Base-by-base conservation (phyloP, 2,329 filamentous ascomycete genomes). In the Tetracladium maxilliforme region DNA sequence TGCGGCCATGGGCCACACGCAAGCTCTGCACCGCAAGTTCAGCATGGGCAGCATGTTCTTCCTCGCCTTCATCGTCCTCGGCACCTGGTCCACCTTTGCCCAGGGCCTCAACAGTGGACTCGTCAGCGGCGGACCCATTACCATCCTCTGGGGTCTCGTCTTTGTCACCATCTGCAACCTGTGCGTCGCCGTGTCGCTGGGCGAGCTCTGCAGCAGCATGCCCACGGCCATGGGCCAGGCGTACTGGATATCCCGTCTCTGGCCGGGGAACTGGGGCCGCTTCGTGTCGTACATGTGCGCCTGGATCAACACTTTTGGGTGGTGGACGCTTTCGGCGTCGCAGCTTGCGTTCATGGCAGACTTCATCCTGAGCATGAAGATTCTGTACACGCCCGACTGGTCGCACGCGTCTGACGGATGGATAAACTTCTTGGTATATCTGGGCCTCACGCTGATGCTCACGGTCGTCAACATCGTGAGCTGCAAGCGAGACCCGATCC, bases 261-360 rank as follows among this genome's bases (percentile, higher is more conserved):
- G 54, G 50, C 23, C 42, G 29, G 36, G 38, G 10, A 43, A 41
- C 1, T 22, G 36, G 1, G 65, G 63, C 3, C 53, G 64, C 3
- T 63, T 67, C 31, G 37, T 44, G 4, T 64, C 60, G 2, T 70
- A 70, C 36, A 52, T 70, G 44, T 66, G 62, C 33, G 65, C 64
- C 3, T 70, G 63, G 62, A 64, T 69, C 37, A 70, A 70, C 41
- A 65, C 57, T 0, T 68, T 68, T 30, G 65, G 64, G 9, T 70
- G 65, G 65, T 66, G 62, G 53, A 59, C 62, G 0, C 41, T 70
- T 29, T 60, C 59, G 0, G 65, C 64, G 0, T 67, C 61, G 2
- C 59, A 65, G 30, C 52, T 61, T 14, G 64, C 62, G 9, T 70
- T 70, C 36, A 68, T 70, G 62, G 58, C 61, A 4, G 52, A 66